Evolutionary conservation across 768 basidiomycete genomes (phyloP), one percentile per base, ranked within the genome.

Genomic region (Mycena metata): DNA sequence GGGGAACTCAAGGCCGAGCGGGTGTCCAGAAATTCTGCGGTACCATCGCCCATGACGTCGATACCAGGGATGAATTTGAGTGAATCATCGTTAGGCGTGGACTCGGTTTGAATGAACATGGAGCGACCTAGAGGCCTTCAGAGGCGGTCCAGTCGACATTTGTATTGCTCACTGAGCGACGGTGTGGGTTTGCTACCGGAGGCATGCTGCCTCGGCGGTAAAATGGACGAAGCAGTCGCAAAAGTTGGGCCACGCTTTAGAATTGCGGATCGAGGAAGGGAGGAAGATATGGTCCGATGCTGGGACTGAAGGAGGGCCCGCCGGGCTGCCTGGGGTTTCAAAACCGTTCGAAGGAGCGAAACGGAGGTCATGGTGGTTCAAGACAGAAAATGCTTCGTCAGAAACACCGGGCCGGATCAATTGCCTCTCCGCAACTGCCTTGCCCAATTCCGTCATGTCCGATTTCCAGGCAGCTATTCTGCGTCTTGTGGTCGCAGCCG

Each of bases 61-160:
- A 91, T 85, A 0, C 98, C 98, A 1, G 97, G 98, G 66, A 99
- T 96, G 81, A 99, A 99, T 79, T 99, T 99, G 58, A 99, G 88
- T 1, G 96, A 97, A 77, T 98, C 96, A 36, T 95, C 94, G 78
- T 99, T 99, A 0, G 98, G 98, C 0, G 98, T 99, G 12, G 91
- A 89, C 81, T 98, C 96, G 6, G 97, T 99, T 81, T 99, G 98
- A 64, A 99, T 98, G 83, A 99, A 99, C 96, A 98, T 97, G 60
- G 92, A 91, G 24, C 96, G 89, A 39, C 81, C 93, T 95, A 57
- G 24, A 43, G 26, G 23, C 16, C n/a, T 30, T 63, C 41, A 59
- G 47, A 60, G 52, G 35, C 10, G n/a, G 21, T 55, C 23, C 16
- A 58, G 49, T 33, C 7, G 45, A 56, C 13, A 54, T 35, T 15